Evolutionary conservation across 768 basidiomycete species (phyloP), one percentile per base, ranked within the genome.

Genomic region (Trametes villosa): DNA sequence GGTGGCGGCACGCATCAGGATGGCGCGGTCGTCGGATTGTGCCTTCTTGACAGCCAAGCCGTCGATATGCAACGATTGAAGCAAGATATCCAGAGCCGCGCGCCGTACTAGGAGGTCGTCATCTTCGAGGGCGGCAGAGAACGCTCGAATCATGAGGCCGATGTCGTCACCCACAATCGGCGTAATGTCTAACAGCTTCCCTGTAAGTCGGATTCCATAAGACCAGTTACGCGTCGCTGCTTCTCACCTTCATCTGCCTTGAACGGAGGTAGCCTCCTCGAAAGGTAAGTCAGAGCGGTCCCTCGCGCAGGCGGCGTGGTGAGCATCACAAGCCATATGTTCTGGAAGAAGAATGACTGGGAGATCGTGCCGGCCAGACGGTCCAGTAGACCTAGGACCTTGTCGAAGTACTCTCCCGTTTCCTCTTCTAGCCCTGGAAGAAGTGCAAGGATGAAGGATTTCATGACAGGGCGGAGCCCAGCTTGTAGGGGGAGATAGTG

Each of bases 401-500:
- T 92, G 53, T 98, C 97, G 68, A 98, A 98, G 76, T 92, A 97
- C 74, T 98, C 97, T 1, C 95, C 92, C 0, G 94, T 96, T 74
- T 98, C 96, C 72, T 99, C 97, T 73, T 99, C 97, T 52, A 98
- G 78, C 2, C 97, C 97, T 2, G 97, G 97, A 12, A 99, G 83
- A 24, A 99, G 74, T 0, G 96, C 92, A 45, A 99, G 82, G 53
- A 97, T 93, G 70, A 98, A 91, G 0, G 96, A 91, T 74, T 98
- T 98, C 83, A 92, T 94, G 13, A 94, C 81, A 18, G 95, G 96
- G 36, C 96, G 86, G 18, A 99, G 79, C 42, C 83, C 82, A 5
- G 75, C 77, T 77, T 94, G 88, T 30, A 99, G 77, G 0, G 97
- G 94, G 6, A 98, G 78, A 74, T 97, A 99, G 76, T 93, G 86